phyloP scores from a whole-genome alignment of 352 stramenopile species.

The Phytophthora hibernalis region DNA sequence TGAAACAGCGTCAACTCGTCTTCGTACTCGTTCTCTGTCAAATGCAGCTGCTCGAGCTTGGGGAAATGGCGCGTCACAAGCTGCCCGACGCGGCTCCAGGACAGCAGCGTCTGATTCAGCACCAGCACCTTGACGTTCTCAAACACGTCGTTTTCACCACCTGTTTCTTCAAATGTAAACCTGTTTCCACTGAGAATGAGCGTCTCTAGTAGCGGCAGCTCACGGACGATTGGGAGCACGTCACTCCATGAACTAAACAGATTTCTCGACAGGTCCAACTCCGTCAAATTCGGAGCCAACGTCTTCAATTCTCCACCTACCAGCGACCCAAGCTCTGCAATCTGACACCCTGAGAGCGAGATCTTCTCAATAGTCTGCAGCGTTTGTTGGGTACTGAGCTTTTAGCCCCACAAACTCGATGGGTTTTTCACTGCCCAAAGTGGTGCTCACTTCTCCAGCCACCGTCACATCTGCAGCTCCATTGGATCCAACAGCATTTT shows the following conservation, averaged over 20 bases:
- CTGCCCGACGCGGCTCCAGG: conserved; percentile 42
- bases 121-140: conserved; percentile 68
- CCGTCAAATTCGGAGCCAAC: conserved; percentile 64
- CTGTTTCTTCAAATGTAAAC: conserved; percentile 38
- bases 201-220: conserved; percentile 71
- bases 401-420: conserved; percentile 85
- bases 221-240: conserved; percentile 52
- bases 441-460: conserved; percentile 65
- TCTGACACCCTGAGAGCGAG: conserved; percentile 69
- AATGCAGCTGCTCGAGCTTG: conserved; percentile 56
- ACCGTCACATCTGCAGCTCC: conserved; percentile 46
- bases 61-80: conserved; percentile 68
- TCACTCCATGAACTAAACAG: conserved; percentile 65
- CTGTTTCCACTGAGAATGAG: conserved; percentile 80
- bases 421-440: conserved; percentile 70
- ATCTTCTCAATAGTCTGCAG: conserved; percentile 80
- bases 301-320: conserved; percentile 29
- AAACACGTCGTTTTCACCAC: conserved; percentile 25
- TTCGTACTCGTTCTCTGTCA: conserved; percentile 61
- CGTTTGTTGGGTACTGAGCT: conserved; percentile 67
- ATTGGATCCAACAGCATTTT: not conserved
- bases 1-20: conserved; percentile 50
- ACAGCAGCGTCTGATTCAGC: conserved; percentile 67
- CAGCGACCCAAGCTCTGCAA: conserved; percentile 44
- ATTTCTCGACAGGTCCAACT: conserved; percentile 83